These are phyloP conservation scores for Vitis hybrid DNA, from an alignment of 177 flowering plant species.

Conservation along the genomic window DNA sequence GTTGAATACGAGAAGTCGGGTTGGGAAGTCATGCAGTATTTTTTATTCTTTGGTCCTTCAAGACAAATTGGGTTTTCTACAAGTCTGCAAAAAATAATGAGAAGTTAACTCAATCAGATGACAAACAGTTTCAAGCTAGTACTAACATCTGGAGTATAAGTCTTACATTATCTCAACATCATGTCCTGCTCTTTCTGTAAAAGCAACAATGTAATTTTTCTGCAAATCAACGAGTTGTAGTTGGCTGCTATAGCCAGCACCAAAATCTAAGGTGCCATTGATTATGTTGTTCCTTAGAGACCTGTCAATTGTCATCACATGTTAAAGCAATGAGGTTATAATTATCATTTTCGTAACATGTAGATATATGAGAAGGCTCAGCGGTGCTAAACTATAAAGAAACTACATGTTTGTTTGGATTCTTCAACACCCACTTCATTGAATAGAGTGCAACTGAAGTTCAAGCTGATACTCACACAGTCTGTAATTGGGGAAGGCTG, in stretches of 20 bases:
- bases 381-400: no score
- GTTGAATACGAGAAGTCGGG: slow-evolving; percentile 30
- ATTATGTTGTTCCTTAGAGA: slow-evolving; percentile 32
- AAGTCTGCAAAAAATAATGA: slow-evolving; percentile 38
- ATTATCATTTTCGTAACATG: background rate
- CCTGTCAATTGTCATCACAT: slow-evolving; percentile 36
- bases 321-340: background rate
- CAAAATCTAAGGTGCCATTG: slow-evolving; percentile 47
- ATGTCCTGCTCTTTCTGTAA: slow-evolving; percentile 6
- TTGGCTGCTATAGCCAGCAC: slow-evolving; percentile 32
- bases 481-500: slow-evolving; percentile 14
- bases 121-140: background rate
- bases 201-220: slow-evolving; percentile 32
- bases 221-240: slow-evolving; percentile 49
- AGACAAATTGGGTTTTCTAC: slow-evolving; percentile 43
- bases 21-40: slow-evolving; percentile 27
- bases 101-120: background rate
- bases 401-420: background rate
- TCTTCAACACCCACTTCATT: background rate
- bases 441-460: background rate
- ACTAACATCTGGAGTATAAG: background rate
- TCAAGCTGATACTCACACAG: background rate
- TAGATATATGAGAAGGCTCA: no score
- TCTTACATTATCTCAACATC: slow-evolving; percentile 19
- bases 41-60: slow-evolving; percentile 5